Evolutionary conservation across 176 grass and related monocot species (phyloP), one percentile per base, ranked within the genome.

Genomic region (Pontederia paniculata): DNA sequence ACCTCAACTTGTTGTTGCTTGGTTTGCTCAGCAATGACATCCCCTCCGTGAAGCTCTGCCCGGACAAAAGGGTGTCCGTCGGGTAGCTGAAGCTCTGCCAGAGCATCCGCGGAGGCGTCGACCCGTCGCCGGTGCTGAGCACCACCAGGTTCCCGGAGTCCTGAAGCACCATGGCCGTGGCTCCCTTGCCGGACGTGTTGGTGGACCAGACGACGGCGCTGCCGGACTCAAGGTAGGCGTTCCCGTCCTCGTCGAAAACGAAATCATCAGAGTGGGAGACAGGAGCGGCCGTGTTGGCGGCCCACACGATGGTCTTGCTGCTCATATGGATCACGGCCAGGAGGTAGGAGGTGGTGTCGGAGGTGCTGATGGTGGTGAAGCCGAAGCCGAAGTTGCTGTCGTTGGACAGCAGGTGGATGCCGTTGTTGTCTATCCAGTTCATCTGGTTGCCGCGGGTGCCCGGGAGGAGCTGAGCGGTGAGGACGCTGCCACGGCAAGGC

Each of bases 71-170:
- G 17, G 83, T 91, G 72, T 98, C 70, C 0, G 93, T 91, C 19
- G 93, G 93, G 66, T 91, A 12, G 74, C 56, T 75, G 65, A 98
- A 98, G 71, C 86, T 98, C 78, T 91, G 86, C 86, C 93, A 98
- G 17, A 91, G 60, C 52, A 60, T 83, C 25, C n/a, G n/a, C n/a
- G n/a, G n/a, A n/a, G n/a, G n/a, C n/a, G n/a, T n/a, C n/a, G 80
- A 80, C 45, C 74, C 72, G 15, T 21, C 9, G 14, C 80, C 86
- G 48, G 74, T 50, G 25, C 77, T 77, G n/a, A 88, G 54, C 31
- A 98, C 46, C 17, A 98, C 46, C 22, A 98, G 72, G 57, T 98
- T 91, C 53, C 93, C 93, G 0, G 86, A 80, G 65, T 98, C 69
- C 50, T 83, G 66, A 0, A 98, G 83, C 44, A 84, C 59, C 77